Percentiles rank a stretch among this genome's conserved stretches.
Conservation (phyloP, 352 stramenopile species). For the Pythium sp. region DNA sequence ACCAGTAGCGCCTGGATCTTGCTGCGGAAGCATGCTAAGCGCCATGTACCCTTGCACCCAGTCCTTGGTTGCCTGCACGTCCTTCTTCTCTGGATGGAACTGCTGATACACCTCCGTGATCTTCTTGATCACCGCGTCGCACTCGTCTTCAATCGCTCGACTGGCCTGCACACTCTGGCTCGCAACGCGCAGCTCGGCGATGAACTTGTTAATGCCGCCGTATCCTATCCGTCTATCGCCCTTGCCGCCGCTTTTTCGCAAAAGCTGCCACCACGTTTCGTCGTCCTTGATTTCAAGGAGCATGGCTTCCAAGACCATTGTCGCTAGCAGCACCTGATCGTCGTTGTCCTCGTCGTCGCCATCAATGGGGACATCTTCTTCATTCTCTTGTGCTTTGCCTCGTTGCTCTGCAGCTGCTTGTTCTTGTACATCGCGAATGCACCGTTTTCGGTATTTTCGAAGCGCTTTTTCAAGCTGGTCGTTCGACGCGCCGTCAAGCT, state of each 20-base stretch:
- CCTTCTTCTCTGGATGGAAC: constrained; percentile 56
- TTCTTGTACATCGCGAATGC: not conserved
- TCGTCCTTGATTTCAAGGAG: constrained; percentile 59
- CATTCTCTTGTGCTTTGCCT: constrained; percentile 4
- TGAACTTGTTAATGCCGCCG: constrained; percentile 63
- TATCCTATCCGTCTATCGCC: constrained; percentile 46
- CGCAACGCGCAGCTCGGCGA: constrained; percentile 60
- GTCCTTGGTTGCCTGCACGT: constrained; percentile 22
- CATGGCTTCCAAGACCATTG: constrained; percentile 49
- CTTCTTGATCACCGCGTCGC: constrained; percentile 38
- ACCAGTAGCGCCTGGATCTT: not conserved
- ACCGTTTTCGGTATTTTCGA: constrained; percentile 24
- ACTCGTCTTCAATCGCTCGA: constrained; percentile 31
- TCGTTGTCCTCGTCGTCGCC: constrained; percentile 18
- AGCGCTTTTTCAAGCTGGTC: constrained; percentile 58
- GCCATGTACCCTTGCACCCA: constrained; percentile 37
- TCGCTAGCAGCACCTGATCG: constrained; percentile 28
- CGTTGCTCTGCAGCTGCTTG: not conserved
- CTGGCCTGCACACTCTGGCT: constrained; percentile 32
- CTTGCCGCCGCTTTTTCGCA: constrained; percentile 27
- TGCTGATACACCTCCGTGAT: constrained; percentile 49
- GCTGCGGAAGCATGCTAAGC: constrained; percentile 30
- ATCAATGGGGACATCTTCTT: constrained; percentile 15
- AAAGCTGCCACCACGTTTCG: constrained; percentile 56
- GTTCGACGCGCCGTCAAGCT: constrained; percentile 49